Evolutionary conservation across 257 asterid genomes (phyloP).

Genomic region (Fraxinus americana): DNA sequence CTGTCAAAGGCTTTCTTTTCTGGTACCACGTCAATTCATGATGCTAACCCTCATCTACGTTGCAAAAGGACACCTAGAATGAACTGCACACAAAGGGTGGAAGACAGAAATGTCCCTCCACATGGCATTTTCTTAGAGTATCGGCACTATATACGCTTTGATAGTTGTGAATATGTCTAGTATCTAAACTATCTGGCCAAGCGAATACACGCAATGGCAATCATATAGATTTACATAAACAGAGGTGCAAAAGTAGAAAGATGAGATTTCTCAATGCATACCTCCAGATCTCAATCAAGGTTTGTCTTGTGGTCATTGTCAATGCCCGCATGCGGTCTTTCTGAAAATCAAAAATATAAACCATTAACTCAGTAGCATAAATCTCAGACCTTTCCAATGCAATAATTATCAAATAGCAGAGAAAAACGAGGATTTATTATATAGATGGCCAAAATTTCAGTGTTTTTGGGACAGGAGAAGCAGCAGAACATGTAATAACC

Average conservation of each 20-base stretch:
- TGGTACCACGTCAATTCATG: not conserved
- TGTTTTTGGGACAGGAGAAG: no score
- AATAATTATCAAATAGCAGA: not conserved
- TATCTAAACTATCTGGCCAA: not conserved
- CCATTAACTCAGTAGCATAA: not conserved
- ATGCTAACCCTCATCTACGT: not conserved
- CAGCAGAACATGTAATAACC: not conserved
- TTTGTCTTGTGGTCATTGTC: slow-evolving; percentile 69
- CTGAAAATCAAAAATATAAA: slow-evolving; percentile 34
- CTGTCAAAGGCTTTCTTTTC: not conserved
- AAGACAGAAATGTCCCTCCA: not conserved
- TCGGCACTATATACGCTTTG: not conserved
- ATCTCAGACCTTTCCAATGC: not conserved
- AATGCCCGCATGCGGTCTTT: slow-evolving; percentile 67
- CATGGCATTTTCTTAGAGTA: not conserved
- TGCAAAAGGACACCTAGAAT: not conserved
- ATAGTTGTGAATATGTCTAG: not conserved
- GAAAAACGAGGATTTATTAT: not conserved
- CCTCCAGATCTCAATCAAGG: slow-evolving; percentile 80
- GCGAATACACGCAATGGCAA: not conserved
- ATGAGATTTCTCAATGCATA: slow-evolving; percentile 15
- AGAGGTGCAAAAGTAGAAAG: not conserved
- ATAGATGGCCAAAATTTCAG: not conserved
- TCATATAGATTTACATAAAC: not conserved
- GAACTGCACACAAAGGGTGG: not conserved